Evolutionary conservation across 805 yeast genomes (phyloP).

Genomic region (Zygoascus bituminiphila): DNA sequence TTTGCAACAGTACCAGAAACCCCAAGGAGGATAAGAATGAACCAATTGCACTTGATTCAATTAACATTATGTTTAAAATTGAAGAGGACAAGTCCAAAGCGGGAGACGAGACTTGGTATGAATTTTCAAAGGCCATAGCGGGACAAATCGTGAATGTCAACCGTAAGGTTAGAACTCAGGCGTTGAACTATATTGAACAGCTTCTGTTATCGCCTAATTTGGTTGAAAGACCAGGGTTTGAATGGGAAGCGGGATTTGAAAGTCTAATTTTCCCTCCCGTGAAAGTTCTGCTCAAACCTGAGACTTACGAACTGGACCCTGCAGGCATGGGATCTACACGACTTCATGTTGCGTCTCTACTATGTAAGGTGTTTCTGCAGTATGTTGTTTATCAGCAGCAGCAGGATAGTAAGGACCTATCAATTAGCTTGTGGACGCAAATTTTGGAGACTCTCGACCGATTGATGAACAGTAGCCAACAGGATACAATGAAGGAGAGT

Average conservation of each 20-base stretch:
- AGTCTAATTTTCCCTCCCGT: conserved; percentile 69
- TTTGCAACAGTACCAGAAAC: conserved; percentile 4
- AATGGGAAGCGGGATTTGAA: conserved; percentile 46
- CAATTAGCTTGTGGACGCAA: conserved; percentile 29
- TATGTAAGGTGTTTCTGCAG: conserved; percentile 56
- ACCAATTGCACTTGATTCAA: conserved; percentile 19
- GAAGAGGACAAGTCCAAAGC: neutral
- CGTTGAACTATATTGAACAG: conserved; percentile 52
- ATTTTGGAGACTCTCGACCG: conserved; percentile 33
- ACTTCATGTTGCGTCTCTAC: conserved; percentile 53
- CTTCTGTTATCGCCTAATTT: conserved; percentile 37
- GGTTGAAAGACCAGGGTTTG: conserved; percentile 10
- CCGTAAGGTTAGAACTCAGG: conserved; percentile 59
- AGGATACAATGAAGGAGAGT: conserved; percentile 32
- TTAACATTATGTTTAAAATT: conserved; percentile 24
- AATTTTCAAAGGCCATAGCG: conserved; percentile 73
- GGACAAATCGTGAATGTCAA: conserved; percentile 89
- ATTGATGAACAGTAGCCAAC: conserved; percentile 31
- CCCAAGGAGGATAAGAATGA: neutral
- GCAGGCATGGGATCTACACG: conserved; percentile 59
- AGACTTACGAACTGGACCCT: conserved; percentile 50
- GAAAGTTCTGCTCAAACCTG: conserved; percentile 57
- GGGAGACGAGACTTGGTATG: conserved; percentile 20
- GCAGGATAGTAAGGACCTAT: conserved; percentile 16
- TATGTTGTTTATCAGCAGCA: conserved; percentile 31